phyloP scores from a whole-genome alignment of 805 yeast genomes.

The Yamadazyma paraphyllophila region DNA sequence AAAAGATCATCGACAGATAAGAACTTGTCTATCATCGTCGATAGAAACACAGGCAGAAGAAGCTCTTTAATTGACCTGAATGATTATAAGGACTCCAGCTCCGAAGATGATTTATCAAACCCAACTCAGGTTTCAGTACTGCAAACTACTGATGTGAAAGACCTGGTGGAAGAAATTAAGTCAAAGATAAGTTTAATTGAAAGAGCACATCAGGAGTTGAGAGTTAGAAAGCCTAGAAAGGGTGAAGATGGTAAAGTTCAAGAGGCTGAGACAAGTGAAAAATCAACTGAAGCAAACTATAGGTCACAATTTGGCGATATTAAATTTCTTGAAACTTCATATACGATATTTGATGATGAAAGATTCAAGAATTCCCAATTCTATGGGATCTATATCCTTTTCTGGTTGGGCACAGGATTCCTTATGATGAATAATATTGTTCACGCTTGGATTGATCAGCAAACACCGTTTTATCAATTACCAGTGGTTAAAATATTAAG shows the following conservation, averaged over 20 bases:
- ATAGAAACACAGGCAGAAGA: slow-evolving; percentile 19
- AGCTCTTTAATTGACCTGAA: slow-evolving; percentile 17
- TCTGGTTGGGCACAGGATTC: slow-evolving; percentile 69
- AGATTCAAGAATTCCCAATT: slow-evolving; percentile 48
- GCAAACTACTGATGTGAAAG: slow-evolving; percentile 1
- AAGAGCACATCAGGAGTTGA: slow-evolving; percentile 1
- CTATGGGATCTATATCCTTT: slow-evolving; percentile 77
- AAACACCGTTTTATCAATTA: slow-evolving; percentile 45
- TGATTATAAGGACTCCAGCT: slow-evolving; percentile 13
- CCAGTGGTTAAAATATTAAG: slow-evolving; percentile 58
- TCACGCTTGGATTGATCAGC: slow-evolving; percentile 47
- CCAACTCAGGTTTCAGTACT: background rate
- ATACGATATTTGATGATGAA: slow-evolving; percentile 55
- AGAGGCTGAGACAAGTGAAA: background rate
- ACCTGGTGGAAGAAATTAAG: slow-evolving; percentile 7
- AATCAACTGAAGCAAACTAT: slow-evolving; percentile 18
- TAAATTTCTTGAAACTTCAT: slow-evolving; percentile 37
- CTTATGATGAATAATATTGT: slow-evolving; percentile 52
- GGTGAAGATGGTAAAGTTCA: slow-evolving; percentile 12
- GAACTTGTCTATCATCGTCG: slow-evolving; percentile 16
- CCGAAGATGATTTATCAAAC: slow-evolving; percentile 3
- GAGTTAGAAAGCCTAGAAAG: slow-evolving; percentile 6
- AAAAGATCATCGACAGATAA: slow-evolving; percentile 14
- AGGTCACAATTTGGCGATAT: slow-evolving; percentile 57
- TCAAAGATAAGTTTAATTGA: slow-evolving; percentile 12